Base-by-base conservation (phyloP, 1,139 yeast genomes). In the Hyphopichia khmerensis region DNA sequence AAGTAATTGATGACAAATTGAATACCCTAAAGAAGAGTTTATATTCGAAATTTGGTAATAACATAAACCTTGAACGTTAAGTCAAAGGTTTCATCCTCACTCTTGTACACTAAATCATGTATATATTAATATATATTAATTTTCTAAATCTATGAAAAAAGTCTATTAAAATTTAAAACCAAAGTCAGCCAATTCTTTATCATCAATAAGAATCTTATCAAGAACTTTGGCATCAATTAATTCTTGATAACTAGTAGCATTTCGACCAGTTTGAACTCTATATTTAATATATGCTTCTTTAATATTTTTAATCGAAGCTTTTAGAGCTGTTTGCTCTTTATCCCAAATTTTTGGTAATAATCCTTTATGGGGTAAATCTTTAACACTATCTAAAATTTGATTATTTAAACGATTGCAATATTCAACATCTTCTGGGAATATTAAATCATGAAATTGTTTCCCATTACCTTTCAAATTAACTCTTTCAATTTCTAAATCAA, bases 31-130 rank as follows among this genome's bases (percentile, higher is more conserved):
- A 91, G 67, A 75, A 79, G 29, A 73, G 72, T n/a, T 70, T 93
- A 46, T 93, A 93, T 58, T 88, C 89, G 15, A 90, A 88, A 62
- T 93, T 93, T 60, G 99, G 99, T 32, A 80, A 80, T 52, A 84
- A 90, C 47, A 93, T 93, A 59, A 91, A 91, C 60, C 71, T 93
- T 40, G 99, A 93, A 56, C 72, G 41, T 16, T 38, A 27, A 24
- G 24, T 21, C 24, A 21, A 21, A 21, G 24, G 5, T 21, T 6
- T 6, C 24, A 6, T 21, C 24, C 9, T 21, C 9, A 11, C 29
- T 26, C 31, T 27, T 27, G 31, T 27, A 27, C n/a, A 27, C 5
- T 30, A 30, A 30, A 5, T 16, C 10, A 26, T 26, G n/a, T 30
- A 15, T 4, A 30, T 13, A 16, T 27, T 5, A 13, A 27, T 27